Evolutionary conservation across 768 basidiomycete genomes (phyloP), one percentile per base, ranked within the genome.

Genomic region (Coprinopsis marcescibilis): DNA sequence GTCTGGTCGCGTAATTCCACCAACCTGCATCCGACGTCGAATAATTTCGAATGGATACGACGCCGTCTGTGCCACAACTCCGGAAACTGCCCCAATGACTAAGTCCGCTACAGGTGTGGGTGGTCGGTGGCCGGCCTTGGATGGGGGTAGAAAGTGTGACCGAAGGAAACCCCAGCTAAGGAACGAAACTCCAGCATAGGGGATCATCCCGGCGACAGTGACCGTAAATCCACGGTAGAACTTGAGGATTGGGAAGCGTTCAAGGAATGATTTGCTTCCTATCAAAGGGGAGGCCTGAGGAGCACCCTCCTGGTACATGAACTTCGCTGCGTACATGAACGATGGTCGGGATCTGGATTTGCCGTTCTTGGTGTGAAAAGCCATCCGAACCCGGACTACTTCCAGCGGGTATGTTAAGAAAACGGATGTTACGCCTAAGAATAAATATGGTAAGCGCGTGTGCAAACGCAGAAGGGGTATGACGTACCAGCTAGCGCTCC

Each of bases 211-310:
- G 11, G 80, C 64, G 30, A 98, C 65, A 17, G 93, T 93, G 23
- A 96, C 91, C 5, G 83, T 83, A 67, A 98, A 97, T n/a, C 96
- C 95, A 17, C 96, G 88, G 61, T 98, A 99, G 67, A 98, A 92
- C 58, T 94, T 89, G 46, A 93, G 75, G 43, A 90, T 60, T 13
- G 88, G 86, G 56, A 86, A 79, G 11, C 76, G 76, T 35, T 76
- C 66, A 55, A 93, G 75, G 45, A 65, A 61, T 29, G n/a, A n/a
- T 57, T 37, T 37, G 30, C 21, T 8, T 15, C 51, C 40, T 12
- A 62, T 42, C 52, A 59, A 49, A 49, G 61, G 51, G 39, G 53
- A 37, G 7, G 61, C 46, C 37, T 60, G 50, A 11, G 57, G 30
- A 4, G 77, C 59, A 21, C 73, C 71, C 70, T 94, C 90, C 48